phyloP scores from a whole-genome alignment of 2,329 filamentous ascomycete genomes.

The Talaromyces sp. region DNA sequence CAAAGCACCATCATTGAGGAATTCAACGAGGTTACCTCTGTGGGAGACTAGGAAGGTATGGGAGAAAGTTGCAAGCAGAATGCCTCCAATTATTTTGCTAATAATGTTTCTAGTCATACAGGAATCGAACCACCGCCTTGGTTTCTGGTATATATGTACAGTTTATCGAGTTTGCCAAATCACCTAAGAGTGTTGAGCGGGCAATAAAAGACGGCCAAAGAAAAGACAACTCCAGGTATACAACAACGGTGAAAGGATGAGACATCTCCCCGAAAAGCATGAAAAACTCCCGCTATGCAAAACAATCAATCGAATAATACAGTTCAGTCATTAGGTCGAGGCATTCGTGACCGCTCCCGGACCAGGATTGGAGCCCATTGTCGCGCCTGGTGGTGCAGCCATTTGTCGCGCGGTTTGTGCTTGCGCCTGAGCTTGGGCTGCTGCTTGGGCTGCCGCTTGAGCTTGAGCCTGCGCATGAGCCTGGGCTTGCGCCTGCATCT shows the following conservation, averaged over 20 bases:
- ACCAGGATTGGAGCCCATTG: conserved; percentile 34
- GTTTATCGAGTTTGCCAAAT: conserved; percentile 27
- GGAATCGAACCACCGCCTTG: conserved; percentile 27
- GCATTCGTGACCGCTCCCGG: conserved; percentile 30
- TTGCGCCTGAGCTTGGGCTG: conserved; percentile 17
- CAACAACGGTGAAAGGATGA: conserved; percentile 19
- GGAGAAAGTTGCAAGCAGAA: background rate
- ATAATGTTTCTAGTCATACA: conserved; percentile 42
- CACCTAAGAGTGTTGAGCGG: background rate
- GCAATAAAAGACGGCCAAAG: conserved; percentile 12
- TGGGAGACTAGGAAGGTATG: background rate
- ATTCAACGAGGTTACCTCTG: background rate
- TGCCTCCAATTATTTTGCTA: conserved; percentile 26
- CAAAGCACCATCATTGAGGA: conserved; percentile 23
- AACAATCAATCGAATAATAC: conserved; percentile 25
- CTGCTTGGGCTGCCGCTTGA: conserved; percentile 36
- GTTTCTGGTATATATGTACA: conserved; percentile 38
- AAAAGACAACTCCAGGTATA: background rate
- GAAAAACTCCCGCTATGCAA: conserved; percentile 16
- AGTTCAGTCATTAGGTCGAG: conserved; percentile 28
- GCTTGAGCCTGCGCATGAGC: conserved; percentile 43
- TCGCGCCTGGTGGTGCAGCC: conserved; percentile 32
- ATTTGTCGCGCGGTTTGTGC: conserved; percentile 38
- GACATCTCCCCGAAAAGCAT: conserved; percentile 16
- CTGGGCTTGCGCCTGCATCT: conserved; percentile 44